phyloP scores from a whole-genome alignment of 75 land plant species.

The Larix kaempferi region DNA sequence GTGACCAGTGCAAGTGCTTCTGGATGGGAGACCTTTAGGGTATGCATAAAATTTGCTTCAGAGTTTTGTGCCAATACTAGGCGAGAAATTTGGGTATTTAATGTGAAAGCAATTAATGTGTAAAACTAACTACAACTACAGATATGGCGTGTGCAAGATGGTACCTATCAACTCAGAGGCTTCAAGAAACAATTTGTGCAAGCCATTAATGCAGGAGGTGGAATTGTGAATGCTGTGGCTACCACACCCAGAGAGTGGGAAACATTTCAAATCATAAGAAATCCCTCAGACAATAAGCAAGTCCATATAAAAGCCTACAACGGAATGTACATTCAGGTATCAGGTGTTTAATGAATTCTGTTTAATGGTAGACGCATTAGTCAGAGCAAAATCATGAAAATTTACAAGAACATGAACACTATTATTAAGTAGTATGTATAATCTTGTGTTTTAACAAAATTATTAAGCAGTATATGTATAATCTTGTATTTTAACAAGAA shows the following conservation, averaged over 20 bases:
- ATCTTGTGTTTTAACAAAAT: no score
- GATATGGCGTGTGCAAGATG: conserved; percentile 61
- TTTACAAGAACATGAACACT: neutral
- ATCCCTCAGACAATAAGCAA: conserved; percentile 11
- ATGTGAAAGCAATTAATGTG: neutral
- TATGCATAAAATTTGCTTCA: neutral
- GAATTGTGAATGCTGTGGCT: conserved; percentile 26
- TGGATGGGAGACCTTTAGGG: conserved; percentile 80
- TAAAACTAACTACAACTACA: conserved; percentile 7
- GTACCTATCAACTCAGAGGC: conserved; percentile 40
- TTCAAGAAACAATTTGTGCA: conserved; percentile 53
- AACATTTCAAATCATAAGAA: conserved; percentile 29
- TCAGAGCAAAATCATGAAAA: neutral
- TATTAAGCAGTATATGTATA: no score
- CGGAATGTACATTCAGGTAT: conserved; percentile 39
- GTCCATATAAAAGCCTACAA: conserved; percentile 31
- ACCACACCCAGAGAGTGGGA: conserved; percentile 22
- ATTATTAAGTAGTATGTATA: no score
- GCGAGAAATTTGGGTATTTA: neutral
- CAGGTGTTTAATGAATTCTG: no score
- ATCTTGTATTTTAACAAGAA: no score
- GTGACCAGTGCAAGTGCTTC: conserved; percentile 54
- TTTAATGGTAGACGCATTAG: neutral
- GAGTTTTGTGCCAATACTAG: no score
- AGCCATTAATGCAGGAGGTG: conserved; percentile 19